Conservation (phyloP, 2,329 filamentous ascomycete genomes). For the Elsinoe perseae region DNA sequence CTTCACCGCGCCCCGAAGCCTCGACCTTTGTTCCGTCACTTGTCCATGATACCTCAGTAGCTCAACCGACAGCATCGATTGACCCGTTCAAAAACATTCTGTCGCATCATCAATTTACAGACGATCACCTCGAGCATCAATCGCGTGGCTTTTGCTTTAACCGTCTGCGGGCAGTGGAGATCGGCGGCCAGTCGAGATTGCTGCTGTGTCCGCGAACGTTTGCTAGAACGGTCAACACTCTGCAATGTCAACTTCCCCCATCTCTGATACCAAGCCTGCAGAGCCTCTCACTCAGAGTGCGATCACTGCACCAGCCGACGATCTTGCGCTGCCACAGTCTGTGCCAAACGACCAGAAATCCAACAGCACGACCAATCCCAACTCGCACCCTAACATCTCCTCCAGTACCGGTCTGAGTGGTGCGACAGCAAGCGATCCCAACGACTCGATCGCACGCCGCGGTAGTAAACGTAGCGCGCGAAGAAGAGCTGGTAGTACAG, state of each 20-base stretch:
- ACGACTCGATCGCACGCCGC: conserved; percentile 33
- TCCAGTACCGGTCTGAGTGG: conserved; percentile 36
- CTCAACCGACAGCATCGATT: conserved; percentile 7
- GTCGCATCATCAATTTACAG: neutral
- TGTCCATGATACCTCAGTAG: conserved; percentile 10
- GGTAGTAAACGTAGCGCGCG: conserved; percentile 38
- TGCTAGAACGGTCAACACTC: conserved; percentile 13
- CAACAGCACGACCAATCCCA: neutral
- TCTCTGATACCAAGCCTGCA: conserved; percentile 11
- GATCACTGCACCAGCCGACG: neutral
- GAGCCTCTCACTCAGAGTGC: conserved; percentile 6
- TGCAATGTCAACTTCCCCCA: conserved; percentile 13
- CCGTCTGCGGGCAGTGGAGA: conserved; percentile 8
- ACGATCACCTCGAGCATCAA: neutral
- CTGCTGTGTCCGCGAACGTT: conserved; percentile 13
- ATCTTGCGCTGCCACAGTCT: neutral
- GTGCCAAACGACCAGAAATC: neutral
- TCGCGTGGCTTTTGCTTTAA: neutral
- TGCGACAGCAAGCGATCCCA: conserved; percentile 36
- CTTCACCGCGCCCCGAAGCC: conserved; percentile 13
- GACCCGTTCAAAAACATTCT: conserved; percentile 1
- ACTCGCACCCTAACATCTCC: conserved; percentile 16
- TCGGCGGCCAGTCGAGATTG: conserved; percentile 11
- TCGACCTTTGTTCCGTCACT: conserved; percentile 4
- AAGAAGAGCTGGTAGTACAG: conserved; percentile 38